Conservation (phyloP, 2,329 filamentous ascomycete species). For the Huntiella abstrusa region DNA sequence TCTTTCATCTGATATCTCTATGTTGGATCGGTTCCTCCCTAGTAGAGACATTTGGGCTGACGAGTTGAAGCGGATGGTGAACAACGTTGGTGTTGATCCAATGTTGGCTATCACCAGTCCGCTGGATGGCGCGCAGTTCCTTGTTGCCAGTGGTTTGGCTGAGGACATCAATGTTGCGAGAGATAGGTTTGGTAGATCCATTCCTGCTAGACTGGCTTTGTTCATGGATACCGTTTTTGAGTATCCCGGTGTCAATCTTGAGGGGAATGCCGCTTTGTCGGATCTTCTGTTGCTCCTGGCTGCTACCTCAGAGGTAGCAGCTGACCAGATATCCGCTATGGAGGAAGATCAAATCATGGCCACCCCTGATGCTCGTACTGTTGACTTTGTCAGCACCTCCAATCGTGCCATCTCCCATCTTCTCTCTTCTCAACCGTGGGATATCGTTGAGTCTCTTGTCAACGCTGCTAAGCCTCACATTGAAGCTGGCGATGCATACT, state of each 20-base stretch:
- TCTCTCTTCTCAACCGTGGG: not conserved
- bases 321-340: not conserved
- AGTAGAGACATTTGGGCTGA: conserved; percentile 43
- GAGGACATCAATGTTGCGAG: conserved; percentile 43
- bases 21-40: conserved; percentile 38
- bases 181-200: conserved; percentile 51
- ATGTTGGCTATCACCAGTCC: conserved; percentile 57
- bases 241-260: not conserved
- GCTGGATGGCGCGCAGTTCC: conserved; percentile 49
- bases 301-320: not conserved
- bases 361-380: not conserved
- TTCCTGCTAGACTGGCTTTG: conserved; percentile 55
- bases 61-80: conserved; percentile 29
- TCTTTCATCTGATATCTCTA: conserved; percentile 18
- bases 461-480: not conserved
- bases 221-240: conserved; percentile 19
- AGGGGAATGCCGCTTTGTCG: not conserved
- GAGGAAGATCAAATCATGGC: conserved; percentile 4
- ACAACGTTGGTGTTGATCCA: conserved; percentile 35
- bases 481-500: not conserved
- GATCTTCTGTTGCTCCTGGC: not conserved
- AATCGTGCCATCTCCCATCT: not conserved
- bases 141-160: conserved; percentile 47
- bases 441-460: not conserved
- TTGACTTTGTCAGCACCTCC: not conserved